phyloP scores from a whole-genome alignment of 805 yeast species.

The Ogataea populi-albae region DNA sequence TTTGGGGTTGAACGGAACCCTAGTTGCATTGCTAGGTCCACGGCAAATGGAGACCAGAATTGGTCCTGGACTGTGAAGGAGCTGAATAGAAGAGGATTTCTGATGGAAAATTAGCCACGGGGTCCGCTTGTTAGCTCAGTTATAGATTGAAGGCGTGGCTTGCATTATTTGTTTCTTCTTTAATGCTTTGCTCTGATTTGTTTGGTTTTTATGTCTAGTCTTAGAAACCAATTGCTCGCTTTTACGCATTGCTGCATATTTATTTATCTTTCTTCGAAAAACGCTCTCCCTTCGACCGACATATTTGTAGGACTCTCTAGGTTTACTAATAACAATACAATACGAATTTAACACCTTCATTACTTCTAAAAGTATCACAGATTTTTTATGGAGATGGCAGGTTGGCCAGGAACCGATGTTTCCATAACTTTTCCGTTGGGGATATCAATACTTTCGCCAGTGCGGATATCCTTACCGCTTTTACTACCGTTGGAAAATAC shows the following conservation, averaged over 20 bases:
- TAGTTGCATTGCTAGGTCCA: conserved; percentile 53
- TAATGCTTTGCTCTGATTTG: conserved; percentile 7
- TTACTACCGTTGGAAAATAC: conserved; percentile 61
- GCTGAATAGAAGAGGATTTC: conserved; percentile 50
- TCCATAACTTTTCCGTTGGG: conserved; percentile 69
- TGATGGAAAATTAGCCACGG: conserved; percentile 17
- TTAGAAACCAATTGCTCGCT: too few species aligned
- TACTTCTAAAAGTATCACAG: conserved; percentile 31
- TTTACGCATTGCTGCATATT: too few species aligned
- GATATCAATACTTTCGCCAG: conserved; percentile 69
- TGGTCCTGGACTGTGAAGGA: conserved; percentile 79
- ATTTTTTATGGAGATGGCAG: conserved; percentile 79
- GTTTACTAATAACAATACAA: not conserved
- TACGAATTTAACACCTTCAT: too few species aligned
- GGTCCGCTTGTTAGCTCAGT: too few species aligned
- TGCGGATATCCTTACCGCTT: conserved; percentile 59
- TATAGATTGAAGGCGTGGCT: too few species aligned
- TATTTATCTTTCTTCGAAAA: too few species aligned
- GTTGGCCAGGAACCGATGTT: conserved; percentile 87
- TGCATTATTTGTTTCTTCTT: conserved; percentile 5
- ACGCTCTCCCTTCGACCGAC: too few species aligned
- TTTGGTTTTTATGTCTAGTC: too few species aligned
- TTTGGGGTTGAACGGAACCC: conserved; percentile 57
- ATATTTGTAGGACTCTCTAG: not conserved
- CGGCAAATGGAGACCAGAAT: conserved; percentile 60